Percentiles rank a stretch among this genome's conserved stretches.
Conservation (phyloP, 2,329 filamentous ascomycete species). For the Colletotrichum orchidophilum region DNA sequence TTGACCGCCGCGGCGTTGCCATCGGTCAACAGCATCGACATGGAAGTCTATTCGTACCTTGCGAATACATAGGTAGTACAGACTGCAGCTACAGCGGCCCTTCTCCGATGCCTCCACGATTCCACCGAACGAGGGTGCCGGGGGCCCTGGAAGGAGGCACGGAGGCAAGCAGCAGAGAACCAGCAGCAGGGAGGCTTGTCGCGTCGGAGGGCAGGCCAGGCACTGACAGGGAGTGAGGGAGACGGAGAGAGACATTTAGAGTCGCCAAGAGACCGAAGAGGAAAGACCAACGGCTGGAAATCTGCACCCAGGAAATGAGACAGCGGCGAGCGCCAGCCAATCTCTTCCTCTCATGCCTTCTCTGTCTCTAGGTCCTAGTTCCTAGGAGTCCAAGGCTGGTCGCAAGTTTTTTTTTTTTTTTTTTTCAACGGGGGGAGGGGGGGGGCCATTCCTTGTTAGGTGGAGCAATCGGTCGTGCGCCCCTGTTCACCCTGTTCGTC, state of each 20-base stretch:
- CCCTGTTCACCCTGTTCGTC: background rate
- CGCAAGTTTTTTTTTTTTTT: background rate
- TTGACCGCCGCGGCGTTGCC: constrained; percentile 19
- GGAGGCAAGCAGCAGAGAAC: background rate
- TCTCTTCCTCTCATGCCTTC: constrained; percentile 2
- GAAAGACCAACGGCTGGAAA: constrained; percentile 27
- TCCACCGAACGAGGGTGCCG: background rate
- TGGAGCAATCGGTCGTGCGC: background rate
- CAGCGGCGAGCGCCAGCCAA: constrained; percentile 12
- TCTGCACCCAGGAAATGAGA: constrained; percentile 28
- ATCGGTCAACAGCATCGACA: background rate
- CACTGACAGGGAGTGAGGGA: background rate
- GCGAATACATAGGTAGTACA: no score
- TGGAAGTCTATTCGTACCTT: background rate
- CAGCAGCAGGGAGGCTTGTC: constrained; percentile 3
- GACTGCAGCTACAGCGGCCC: background rate
- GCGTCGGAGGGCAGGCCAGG: background rate
- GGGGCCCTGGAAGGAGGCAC: background rate
- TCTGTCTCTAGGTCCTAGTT: background rate
- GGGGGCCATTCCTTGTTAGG: background rate
- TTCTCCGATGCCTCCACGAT: constrained; percentile 1
- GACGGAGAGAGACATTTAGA: background rate
- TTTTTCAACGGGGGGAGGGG: no score
- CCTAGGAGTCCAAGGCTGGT: no score
- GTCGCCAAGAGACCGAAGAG: constrained; percentile 15